These are phyloP conservation scores for Lactarius pseudohatsudake DNA, from an alignment of 768 basidiomycete species.

Conservation along the genomic window DNA sequence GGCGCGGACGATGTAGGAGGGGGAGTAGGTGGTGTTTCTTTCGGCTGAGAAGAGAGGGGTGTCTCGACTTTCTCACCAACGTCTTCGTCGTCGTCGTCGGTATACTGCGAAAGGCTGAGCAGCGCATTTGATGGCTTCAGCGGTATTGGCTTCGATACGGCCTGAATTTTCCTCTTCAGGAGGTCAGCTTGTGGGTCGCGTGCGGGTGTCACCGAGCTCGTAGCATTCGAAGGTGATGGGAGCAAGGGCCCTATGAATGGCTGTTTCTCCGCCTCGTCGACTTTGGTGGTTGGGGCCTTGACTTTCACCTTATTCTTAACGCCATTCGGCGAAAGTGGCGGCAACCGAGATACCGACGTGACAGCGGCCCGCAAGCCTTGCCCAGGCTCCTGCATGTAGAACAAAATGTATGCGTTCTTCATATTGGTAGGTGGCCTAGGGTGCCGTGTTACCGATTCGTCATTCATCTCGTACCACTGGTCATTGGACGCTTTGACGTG, in stretches of 20 bases:
- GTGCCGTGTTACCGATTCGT: slow-evolving; percentile 62
- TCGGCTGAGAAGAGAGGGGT: slow-evolving; percentile 1
- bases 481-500: slow-evolving; percentile 70
- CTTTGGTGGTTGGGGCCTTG: slow-evolving; percentile 50
- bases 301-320: slow-evolving; percentile 50
- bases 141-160: slow-evolving; percentile 32
- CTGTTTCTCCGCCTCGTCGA: slow-evolving; percentile 49
- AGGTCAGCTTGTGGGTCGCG: slow-evolving; percentile 54
- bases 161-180: slow-evolving; percentile 55
- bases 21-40: slow-evolving; percentile 1
- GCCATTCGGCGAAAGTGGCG: slow-evolving; percentile 30
- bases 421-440: slow-evolving; percentile 51
- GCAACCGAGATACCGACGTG: slow-evolving; percentile 32
- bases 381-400: slow-evolving; percentile 84
- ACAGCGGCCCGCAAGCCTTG: slow-evolving; percentile 69
- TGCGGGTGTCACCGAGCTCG: slow-evolving; percentile 9
- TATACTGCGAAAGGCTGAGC: slow-evolving; percentile 42
- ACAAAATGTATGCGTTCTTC: slow-evolving; percentile 89
- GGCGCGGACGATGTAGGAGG: slow-evolving; percentile 1
- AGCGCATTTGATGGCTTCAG: slow-evolving; percentile 38
- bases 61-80: slow-evolving; percentile 35
- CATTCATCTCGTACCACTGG: slow-evolving; percentile 93
- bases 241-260: slow-evolving; percentile 68
- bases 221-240: slow-evolving; percentile 44
- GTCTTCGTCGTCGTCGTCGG: slow-evolving; percentile 42